Evolutionary conservation across 139 green algal species (phyloP), one percentile per base, ranked within the genome.

Genomic region (Chlorella sp.): DNA sequence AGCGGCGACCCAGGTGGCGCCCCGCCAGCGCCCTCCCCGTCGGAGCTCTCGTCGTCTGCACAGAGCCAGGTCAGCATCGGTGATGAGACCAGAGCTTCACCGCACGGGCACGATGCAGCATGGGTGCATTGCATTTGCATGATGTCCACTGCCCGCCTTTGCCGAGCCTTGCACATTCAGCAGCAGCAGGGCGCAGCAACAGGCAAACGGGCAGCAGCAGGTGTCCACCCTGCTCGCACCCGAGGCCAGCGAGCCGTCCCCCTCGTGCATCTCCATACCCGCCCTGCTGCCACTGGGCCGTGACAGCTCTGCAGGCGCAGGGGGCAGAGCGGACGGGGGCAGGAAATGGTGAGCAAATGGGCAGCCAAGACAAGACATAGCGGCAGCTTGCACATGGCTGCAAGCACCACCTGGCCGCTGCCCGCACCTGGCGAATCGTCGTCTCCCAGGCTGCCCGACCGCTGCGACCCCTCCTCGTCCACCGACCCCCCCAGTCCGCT

Each of bases 191-290:
- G 11, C 11, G 8, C 46, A 54, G 16, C 51, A 26, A 16, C 51
- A 60, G 16, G 51, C 11, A 60, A 60, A 20, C 51, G 4, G 51
- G 2, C 51, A 60, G 51, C 51, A 60, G 51, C 51, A 60, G 51
- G 46, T 11, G 11, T 11, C 8, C 46, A 54, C 46, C 8, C 51
- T 60, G 51, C 51, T 8, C 74, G 19, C 36, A 82, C 56, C 76
- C 26, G 70, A 80, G 24, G 86, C 86, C 64, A 89, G 80, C 28
- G 62, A 84, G 73, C 82, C 86, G 69, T 89, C 86, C 0, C 80
- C 80, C 56, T 87, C 85, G 38, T 83, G 77, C 73, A 83, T 34
- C 70, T 75, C 70, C 58, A 51, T 38, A 28, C 51, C 80, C 13
- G 11, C 3, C 20, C 38, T 76, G 51, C 54, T 65, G 34, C 62